phyloP scores from a whole-genome alignment of 2,329 filamentous ascomycete genomes.

The Didymella pomorum region DNA sequence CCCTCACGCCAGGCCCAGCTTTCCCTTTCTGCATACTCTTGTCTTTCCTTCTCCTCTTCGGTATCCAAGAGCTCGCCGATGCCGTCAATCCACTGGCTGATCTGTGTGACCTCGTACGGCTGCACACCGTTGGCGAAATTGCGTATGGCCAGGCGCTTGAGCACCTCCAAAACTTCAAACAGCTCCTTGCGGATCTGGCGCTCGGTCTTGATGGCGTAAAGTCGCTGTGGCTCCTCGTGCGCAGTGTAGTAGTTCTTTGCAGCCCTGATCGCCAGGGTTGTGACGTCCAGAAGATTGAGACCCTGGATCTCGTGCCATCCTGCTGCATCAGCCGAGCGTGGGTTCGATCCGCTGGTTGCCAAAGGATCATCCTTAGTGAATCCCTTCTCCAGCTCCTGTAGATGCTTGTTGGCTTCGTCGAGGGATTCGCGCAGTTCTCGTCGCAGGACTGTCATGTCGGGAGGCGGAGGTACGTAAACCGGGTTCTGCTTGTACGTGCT shows the following conservation, averaged over 20 bases:
- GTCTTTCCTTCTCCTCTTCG: conserved; percentile 79
- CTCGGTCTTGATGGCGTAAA: conserved; percentile 88
- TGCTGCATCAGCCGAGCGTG: conserved; percentile 54
- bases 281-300: conserved; percentile 88
- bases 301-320: conserved; percentile 89
- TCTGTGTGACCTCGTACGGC: conserved; percentile 76
- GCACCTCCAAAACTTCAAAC: conserved; percentile 83
- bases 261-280: conserved; percentile 92
- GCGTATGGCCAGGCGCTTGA: conserved; percentile 89
- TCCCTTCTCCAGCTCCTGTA: conserved; percentile 65
- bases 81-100: conserved; percentile 79
- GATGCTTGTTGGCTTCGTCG: conserved; percentile 70
- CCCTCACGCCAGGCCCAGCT: conserved; percentile 82
- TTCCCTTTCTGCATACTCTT: conserved; percentile 74
- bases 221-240: conserved; percentile 83
- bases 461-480: conserved; percentile 82
- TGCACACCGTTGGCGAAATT: conserved; percentile 85
- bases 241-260: conserved; percentile 97
- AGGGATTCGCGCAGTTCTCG: conserved; percentile 72
- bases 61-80: conserved; percentile 78
- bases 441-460: conserved; percentile 81
- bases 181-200: conserved; percentile 84
- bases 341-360: conserved; percentile 20
- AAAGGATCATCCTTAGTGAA: conserved; percentile 28
- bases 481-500: conserved; percentile 93